Conservation (phyloP, 2,329 filamentous ascomycete species). For the Fusarium sp. region DNA sequence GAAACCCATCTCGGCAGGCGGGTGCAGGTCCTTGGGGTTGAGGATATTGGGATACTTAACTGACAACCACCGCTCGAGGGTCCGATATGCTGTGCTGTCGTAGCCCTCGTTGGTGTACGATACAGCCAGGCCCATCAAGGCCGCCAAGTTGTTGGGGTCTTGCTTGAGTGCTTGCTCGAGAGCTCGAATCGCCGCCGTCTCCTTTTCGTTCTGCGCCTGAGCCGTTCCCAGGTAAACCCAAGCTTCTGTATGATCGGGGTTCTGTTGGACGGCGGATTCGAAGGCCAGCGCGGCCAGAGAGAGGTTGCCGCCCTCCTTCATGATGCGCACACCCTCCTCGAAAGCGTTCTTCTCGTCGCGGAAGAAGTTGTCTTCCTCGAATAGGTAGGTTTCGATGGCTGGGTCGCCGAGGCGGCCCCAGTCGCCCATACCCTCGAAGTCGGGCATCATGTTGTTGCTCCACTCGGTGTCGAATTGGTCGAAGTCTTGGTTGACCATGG, state of each 20-base stretch:
- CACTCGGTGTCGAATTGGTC: slow-evolving; percentile 81
- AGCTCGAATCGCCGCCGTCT: slow-evolving; percentile 92
- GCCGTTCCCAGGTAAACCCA: slow-evolving; percentile 93
- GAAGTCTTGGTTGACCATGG: slow-evolving; percentile 75
- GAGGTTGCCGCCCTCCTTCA: slow-evolving; percentile 92
- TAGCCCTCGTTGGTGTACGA: slow-evolving; percentile 99
- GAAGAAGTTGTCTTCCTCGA: slow-evolving; percentile 95
- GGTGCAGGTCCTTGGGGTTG: slow-evolving; percentile 75
- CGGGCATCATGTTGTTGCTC: slow-evolving; percentile 68
- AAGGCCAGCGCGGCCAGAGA: slow-evolving; percentile 94
- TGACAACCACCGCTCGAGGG: slow-evolving; percentile 95
- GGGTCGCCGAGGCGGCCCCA: slow-evolving; percentile 78
- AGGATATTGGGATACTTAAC: slow-evolving; percentile 90
- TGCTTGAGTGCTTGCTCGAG: slow-evolving; percentile 90
- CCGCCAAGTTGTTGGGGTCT: slow-evolving; percentile 86
- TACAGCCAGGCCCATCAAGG: slow-evolving; percentile 94
- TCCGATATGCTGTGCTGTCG: slow-evolving; percentile 95
- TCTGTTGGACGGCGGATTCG: slow-evolving; percentile 92
- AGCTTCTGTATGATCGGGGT: slow-evolving; percentile 86
- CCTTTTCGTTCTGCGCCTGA: slow-evolving; percentile 98
- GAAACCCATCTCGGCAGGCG: slow-evolving; percentile 87
- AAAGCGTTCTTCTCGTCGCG: slow-evolving; percentile 84
- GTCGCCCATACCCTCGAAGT: slow-evolving; percentile 73
- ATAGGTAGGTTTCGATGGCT: slow-evolving; percentile 88
- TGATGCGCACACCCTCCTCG: slow-evolving; percentile 91